Evolutionary conservation across 805 yeast species (phyloP).

Genomic region (Citeromyces matritensis): DNA sequence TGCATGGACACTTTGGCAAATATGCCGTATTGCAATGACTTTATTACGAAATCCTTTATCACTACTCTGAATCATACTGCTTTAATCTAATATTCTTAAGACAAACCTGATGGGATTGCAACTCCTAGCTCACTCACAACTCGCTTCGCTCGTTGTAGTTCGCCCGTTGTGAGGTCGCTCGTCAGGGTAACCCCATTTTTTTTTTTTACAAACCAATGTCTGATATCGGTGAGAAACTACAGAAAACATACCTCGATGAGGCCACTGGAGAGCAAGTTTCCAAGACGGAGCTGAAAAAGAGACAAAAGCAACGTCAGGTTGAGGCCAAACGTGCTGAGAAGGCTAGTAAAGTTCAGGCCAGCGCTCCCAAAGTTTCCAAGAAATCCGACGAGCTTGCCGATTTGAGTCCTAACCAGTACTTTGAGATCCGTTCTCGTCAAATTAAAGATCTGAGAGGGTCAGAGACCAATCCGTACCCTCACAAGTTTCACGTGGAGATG

Average conservation of each 20-base stretch:
- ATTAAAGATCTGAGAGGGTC: conserved; percentile 58
- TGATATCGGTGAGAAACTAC: conserved; percentile 49
- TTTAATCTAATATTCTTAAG: too few relatives aligned
- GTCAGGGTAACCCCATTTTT: too few relatives aligned
- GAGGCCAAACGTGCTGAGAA: conserved; percentile 90
- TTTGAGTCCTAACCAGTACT: conserved; percentile 88
- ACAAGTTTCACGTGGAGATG: conserved; percentile 67
- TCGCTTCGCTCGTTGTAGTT: too few relatives aligned
- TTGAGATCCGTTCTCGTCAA: conserved; percentile 85
- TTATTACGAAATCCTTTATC: too few relatives aligned
- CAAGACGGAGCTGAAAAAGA: conserved; percentile 89
- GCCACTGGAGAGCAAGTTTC: conserved; percentile 95
- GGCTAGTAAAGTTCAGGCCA: conserved; percentile 50
- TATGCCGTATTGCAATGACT: too few relatives aligned
- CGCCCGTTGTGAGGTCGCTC: too few relatives aligned
- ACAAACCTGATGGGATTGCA: too few relatives aligned
- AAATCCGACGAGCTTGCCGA: conserved; percentile 71
- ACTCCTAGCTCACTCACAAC: too few relatives aligned
- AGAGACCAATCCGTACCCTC: conserved; percentile 83
- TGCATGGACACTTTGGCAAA: too few relatives aligned
- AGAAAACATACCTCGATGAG: conserved; percentile 75
- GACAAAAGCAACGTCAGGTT: conserved; percentile 76
- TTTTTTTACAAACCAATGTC: too few relatives aligned
- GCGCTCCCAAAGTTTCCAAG: conserved; percentile 36
- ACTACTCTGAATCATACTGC: too few relatives aligned